Base-by-base conservation (phyloP, 257 asterid genomes). In the Ilex asprella region DNA sequence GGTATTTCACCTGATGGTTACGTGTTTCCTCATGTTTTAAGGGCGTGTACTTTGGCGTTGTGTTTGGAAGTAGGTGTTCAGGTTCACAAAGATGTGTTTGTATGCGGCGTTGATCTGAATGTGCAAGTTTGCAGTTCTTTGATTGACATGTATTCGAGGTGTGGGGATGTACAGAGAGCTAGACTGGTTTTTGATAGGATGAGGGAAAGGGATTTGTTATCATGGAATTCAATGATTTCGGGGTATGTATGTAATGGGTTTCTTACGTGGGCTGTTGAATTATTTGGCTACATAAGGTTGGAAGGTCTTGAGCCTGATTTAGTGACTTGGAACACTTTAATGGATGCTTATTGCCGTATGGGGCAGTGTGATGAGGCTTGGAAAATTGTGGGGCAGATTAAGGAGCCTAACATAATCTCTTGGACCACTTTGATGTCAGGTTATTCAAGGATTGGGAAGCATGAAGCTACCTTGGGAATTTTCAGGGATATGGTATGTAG, bases 341-440 rank as follows among this genome's bases (percentile, higher is more conserved):
- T 79, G 79, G 81, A 72, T 51, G 78, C 79, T 41, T 64, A 75
- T 70, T 75, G 78, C 59, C 74, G 75, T 7, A 75, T 72, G 75
- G 81, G 77, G 56, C 76, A 47, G 41, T 75, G 79, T 58, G 79
- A 79, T 7, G 72, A 76, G 56, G 81, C 81, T 2, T 55, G 69
- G 56, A 67, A 67, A 51, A 52, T 79, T 49, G 75, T 75, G 27
- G 35, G 30, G 30, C 63, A 63, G 64, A 72, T 79, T 35, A 67
- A 75, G 49, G 70, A 70, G 15, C 81, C 79, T 10, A 79, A 64
- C 66, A 70, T 75, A 55, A 73, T 79, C 41, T 79, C 84, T 0
- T 79, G 84, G 84, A 79, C 84, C 12, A 72, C 67, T 51, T 63
- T 79, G 76, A 69, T 75, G 46, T 72, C 81, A 8, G 84, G 81